These are phyloP conservation scores for Metschnikowia peoriensis DNA, from an alignment of 805 yeast species.

Conservation along the genomic window DNA sequence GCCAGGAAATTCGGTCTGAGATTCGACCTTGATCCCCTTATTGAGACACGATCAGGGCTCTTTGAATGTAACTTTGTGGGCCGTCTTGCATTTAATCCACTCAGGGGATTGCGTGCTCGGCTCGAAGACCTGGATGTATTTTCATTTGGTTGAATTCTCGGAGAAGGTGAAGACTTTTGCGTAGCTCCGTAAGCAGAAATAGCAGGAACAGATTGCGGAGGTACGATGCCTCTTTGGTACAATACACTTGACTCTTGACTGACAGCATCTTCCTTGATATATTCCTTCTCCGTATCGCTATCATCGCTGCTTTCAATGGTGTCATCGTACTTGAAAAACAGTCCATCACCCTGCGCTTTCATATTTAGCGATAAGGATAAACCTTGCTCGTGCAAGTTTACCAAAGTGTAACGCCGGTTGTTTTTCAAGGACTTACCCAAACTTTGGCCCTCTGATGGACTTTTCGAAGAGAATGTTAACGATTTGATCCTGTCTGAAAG, in stretches of 20 bases:
- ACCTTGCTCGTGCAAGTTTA: slow-evolving; percentile 74
- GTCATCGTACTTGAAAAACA: slow-evolving; percentile 26
- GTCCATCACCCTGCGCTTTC: slow-evolving; percentile 49
- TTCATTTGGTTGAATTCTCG: neutral
- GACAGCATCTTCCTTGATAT: slow-evolving; percentile 3
- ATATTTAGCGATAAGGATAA: slow-evolving; percentile 65
- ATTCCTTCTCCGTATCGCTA: slow-evolving; percentile 24
- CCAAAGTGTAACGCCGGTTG: slow-evolving; percentile 49
- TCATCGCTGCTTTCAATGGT: slow-evolving; percentile 25
- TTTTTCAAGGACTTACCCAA: slow-evolving; percentile 20
- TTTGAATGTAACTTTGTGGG: neutral
- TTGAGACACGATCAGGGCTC: slow-evolving; percentile 28
- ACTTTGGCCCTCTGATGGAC: slow-evolving; percentile 8
- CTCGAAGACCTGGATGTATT: neutral
- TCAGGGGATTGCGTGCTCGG: neutral
- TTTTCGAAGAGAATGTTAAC: slow-evolving; percentile 20
- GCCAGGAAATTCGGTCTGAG: slow-evolving; percentile 66
- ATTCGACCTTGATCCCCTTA: slow-evolving; percentile 35
- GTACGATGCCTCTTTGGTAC: slow-evolving; percentile 1
- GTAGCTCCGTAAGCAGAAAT: neutral
- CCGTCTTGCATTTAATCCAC: slow-evolving; percentile 3
- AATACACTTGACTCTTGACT: slow-evolving; percentile 7
- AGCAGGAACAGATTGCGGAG: neutral
- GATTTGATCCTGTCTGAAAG: slow-evolving; percentile 20
- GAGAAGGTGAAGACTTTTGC: neutral